Base-by-base conservation (phyloP, 202 grass and related monocot genomes). In the Zizania palustris region DNA sequence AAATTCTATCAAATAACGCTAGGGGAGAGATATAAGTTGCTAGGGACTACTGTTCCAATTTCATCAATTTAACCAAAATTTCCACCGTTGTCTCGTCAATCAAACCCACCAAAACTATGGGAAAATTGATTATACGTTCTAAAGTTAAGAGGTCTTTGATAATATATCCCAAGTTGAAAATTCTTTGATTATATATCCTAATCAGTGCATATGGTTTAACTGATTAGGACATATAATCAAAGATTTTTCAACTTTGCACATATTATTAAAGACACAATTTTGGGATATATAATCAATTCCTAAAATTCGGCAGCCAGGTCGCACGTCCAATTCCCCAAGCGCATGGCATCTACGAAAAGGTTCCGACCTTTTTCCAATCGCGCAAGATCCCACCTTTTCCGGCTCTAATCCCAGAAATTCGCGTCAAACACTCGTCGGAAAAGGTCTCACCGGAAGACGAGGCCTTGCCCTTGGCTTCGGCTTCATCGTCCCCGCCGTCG, bases 381-480 rank as follows among this genome's bases (percentile, higher is more conserved):
- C 44, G 12, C n/a, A 74, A 74, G 18, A 79, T 73, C 40, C 57
- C 67, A 58, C 43, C 36, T 53, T 37, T 37, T 64, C 34, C 50
- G 5, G 8, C 9, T 54, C 69, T 44, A 74, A 66, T 40, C 21
- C 40, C 56, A 15, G 11, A 21, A 57, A 70, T 45, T 76, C 64
- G 21, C 22, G 6, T 5, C 61, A 57, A 50, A 7, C n/a, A 40
- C 2, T 21, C 37, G 36, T 45, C 18, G 46, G 41, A 60, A 49
- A 14, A 36, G 22, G 19, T 45, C 76, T 88, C 33, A 91, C 89
- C 82, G 16, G 85, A 82, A 54, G 85, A 80, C 34, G 82, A 88
- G 4, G 85, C 68, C 58, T 85, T 88, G 65, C 55, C 78, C 65
- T 80, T 75, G 36, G 65, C 42, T 28, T 28, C 28, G 28, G 28